Conservation (phyloP, 257 asterid genomes). For the Petrea volubilis region DNA sequence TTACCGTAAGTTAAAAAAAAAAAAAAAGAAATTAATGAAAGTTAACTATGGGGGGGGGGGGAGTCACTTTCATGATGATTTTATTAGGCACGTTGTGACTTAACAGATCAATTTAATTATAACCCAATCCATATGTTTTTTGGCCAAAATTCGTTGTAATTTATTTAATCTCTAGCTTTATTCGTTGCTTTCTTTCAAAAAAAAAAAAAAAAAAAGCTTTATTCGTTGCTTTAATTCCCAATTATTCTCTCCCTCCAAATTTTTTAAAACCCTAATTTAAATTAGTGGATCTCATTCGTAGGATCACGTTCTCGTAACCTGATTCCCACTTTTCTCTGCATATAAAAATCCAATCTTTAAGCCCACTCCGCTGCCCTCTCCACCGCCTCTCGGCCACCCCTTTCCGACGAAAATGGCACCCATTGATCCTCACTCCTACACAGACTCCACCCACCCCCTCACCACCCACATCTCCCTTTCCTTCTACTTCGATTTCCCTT, state of each 20-base stretch:
- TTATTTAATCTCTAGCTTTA: not conserved
- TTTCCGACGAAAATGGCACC: conserved; percentile 51
- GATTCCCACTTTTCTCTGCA: conserved; percentile 12
- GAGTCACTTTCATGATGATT: no score
- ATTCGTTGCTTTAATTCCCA: conserved; percentile 17
- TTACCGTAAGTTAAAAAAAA: no score
- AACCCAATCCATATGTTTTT: not conserved
- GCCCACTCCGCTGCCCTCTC: not conserved
- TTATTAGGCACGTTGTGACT: no score
- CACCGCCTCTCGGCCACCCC: conserved; percentile 17
- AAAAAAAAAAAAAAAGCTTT: no score
- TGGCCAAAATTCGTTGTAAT: not conserved
- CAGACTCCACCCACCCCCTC: conserved; percentile 78
- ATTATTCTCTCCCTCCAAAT: conserved; percentile 37
- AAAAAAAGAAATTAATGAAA: no score
- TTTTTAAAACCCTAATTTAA: conserved; percentile 25
- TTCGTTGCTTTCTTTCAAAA: conserved; percentile 4
- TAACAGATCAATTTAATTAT: not conserved
- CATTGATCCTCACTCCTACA: conserved; percentile 87
- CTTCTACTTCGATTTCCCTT: conserved; percentile 80
- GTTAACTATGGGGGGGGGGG: no score
- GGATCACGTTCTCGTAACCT: not conserved
- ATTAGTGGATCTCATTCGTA: conserved; percentile 1
- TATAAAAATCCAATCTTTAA: not conserved
- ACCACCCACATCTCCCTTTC: conserved; percentile 81